Base-by-base conservation (phyloP, 2,329 filamentous ascomycete species). In the Fusarium mangiferae region DNA sequence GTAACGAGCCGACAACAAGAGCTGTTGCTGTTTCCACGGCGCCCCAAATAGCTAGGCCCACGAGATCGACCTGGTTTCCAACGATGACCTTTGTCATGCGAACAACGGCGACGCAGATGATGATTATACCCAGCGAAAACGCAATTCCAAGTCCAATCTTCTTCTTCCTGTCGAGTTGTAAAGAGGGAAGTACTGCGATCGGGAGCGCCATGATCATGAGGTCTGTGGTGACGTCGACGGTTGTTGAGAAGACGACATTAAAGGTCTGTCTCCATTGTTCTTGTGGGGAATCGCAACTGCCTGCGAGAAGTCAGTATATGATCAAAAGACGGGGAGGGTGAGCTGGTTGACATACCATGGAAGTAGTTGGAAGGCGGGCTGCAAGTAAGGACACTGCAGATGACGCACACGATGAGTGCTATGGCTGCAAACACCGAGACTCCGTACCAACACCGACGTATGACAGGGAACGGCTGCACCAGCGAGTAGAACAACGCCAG, bases 121-220 rank as follows among this genome's bases (percentile, higher is more conserved):
- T 64, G 39, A 72, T 72, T 5, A 64, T 22, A 3, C 69, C 69
- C 7, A 72, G 30, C 1, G 69, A 72, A 7, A 72, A 72, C 1
- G 45, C 69, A 10, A 72, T 9, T 0, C 68, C 68, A 4, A 72
- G 69, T 0, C 68, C 69, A 2, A 72, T 60, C 24, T 72, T 72
- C 22, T 72, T 72, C 15, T 60, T 72, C 13, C 7, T 57, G 10
- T 72, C 68, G 5, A 72, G 68, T 28, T 72, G 69, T 5, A 72
- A 14, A 3, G 69, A 72, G 1, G 69, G 69, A 0, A 72, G 52
- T 4, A 72, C 48, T 2, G 69, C 63, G 35, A 72, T 72, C 24
- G 69, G 69, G 5, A 72, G 63, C 7, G 63, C 63, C 48, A 72
- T 72, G 7, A 72, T 72, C 69, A 72, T 72, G 12, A 72, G 33